These are phyloP conservation scores for Plasmodium vinckei DNA, from an alignment of 169 alveolate species.

Conservation along the genomic window DNA sequence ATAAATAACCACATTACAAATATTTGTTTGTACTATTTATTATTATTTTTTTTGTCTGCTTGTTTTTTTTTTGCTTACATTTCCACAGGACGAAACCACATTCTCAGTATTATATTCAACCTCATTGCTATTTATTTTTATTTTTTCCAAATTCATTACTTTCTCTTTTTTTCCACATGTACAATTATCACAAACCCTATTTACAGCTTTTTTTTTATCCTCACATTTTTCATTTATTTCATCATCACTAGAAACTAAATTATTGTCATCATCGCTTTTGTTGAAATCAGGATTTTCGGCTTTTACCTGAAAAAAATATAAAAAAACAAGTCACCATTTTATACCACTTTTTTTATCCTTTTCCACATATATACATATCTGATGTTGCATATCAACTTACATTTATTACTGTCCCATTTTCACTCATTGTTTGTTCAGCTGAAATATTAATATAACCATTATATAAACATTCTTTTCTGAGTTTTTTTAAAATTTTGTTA, in stretches of 20 bases:
- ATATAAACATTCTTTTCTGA: slow-evolving; percentile 58
- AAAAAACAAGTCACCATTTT: not conserved
- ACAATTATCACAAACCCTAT: slow-evolving; percentile 74
- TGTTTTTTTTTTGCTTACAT: slow-evolving; percentile 19
- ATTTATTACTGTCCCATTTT: slow-evolving; percentile 67
- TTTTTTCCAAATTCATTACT: slow-evolving; percentile 27
- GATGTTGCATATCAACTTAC: slow-evolving; percentile 5
- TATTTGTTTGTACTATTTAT: too few relatives aligned
- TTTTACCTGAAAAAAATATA: slow-evolving; percentile 22
- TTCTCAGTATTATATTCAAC: slow-evolving; percentile 63
- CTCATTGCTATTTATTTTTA: slow-evolving; percentile 29
- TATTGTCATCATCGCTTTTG: slow-evolving; percentile 28
- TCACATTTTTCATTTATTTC: slow-evolving; percentile 39
- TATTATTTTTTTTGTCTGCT: too few relatives aligned
- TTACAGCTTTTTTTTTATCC: slow-evolving; percentile 63
- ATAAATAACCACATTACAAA: not conserved
- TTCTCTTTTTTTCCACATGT: slow-evolving; percentile 67
- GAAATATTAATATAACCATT: slow-evolving; percentile 52
- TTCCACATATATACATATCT: not conserved
- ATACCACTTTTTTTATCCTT: not conserved
- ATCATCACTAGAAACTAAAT: slow-evolving; percentile 38
- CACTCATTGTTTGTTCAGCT: slow-evolving; percentile 20
- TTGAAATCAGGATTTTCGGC: slow-evolving; percentile 70
- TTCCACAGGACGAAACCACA: slow-evolving; percentile 72
- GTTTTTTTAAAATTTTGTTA: slow-evolving; percentile 18